These are phyloP conservation scores for Pseudocercospora vitis DNA, from an alignment of 2,329 filamentous ascomycete species.

Conservation along the genomic window DNA sequence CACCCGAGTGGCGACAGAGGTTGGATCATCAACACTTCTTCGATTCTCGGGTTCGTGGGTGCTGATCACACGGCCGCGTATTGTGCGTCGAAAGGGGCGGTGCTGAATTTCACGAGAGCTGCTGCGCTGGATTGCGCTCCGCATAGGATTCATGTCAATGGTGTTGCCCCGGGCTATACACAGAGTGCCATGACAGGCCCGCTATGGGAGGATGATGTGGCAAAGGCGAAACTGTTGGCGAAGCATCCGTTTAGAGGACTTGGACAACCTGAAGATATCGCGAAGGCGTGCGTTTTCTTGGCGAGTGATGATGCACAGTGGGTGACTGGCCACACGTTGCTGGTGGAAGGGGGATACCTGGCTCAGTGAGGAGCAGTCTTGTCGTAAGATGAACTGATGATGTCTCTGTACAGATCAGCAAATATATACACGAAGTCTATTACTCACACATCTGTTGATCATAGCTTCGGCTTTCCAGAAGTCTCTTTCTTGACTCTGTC, in stretches of 20 bases:
- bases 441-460: neutral
- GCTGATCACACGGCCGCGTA: constrained; percentile 41
- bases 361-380: constrained; percentile 9
- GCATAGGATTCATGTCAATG: constrained; percentile 34
- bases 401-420: neutral
- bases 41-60: constrained; percentile 46
- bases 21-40: constrained; percentile 54
- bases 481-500: constrained; percentile 46
- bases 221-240: constrained; percentile 29
- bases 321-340: constrained; percentile 26
- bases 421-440: neutral
- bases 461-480: constrained; percentile 44
- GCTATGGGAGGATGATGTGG: constrained; percentile 27
- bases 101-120: constrained; percentile 31
- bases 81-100: constrained; percentile 32
- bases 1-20: constrained; percentile 45
- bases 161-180: constrained; percentile 33
- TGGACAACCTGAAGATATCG: constrained; percentile 42
- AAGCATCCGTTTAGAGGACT: constrained; percentile 40
- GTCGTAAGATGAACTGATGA: too few species aligned
- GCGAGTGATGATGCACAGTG: constrained; percentile 43
- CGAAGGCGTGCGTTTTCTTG: constrained; percentile 48
- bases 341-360: constrained; percentile 26
- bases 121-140: constrained; percentile 34
- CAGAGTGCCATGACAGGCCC: constrained; percentile 27